Percentiles rank a stretch among this genome's conserved stretches.
These are phyloP conservation scores for Fusarium continuum DNA, from an alignment of 2,329 filamentous ascomycete species.

Conservation along the genomic window DNA sequence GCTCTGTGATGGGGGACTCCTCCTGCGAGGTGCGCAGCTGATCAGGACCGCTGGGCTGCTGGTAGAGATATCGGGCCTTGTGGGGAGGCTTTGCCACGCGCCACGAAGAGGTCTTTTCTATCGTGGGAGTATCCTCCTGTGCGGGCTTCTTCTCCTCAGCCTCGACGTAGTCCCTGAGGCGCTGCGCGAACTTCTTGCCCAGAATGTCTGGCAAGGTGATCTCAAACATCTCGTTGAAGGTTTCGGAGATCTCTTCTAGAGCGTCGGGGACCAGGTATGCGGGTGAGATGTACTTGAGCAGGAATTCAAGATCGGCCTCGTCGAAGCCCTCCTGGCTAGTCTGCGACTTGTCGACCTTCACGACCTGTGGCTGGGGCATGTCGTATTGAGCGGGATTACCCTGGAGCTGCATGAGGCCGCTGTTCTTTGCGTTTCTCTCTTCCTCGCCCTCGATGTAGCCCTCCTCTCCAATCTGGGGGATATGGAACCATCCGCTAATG, in stretches of 20 bases:
- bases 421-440: slow-evolving; percentile 87
- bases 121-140: slow-evolving; percentile 59
- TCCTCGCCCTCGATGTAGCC: slow-evolving; percentile 90
- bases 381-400: slow-evolving; percentile 92
- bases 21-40: slow-evolving; percentile 51
- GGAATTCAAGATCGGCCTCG: slow-evolving; percentile 84
- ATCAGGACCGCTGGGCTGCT: slow-evolving; percentile 62
- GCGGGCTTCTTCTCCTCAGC: slow-evolving; percentile 65
- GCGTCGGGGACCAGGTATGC: slow-evolving; percentile 93
- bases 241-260: slow-evolving; percentile 79
- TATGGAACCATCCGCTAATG: slow-evolving; percentile 99
- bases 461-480: slow-evolving; percentile 92
- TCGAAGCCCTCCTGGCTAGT: slow-evolving; percentile 69
- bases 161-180: slow-evolving; percentile 76
- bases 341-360: slow-evolving; percentile 53
- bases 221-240: slow-evolving; percentile 84
- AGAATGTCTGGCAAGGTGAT: slow-evolving; percentile 84
- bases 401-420: slow-evolving; percentile 90
- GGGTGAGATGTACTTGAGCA: slow-evolving; percentile 89
- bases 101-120: slow-evolving; percentile 71
- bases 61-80: slow-evolving; percentile 92
- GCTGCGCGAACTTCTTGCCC: slow-evolving; percentile 77
- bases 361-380: slow-evolving; percentile 71
- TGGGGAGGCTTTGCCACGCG: slow-evolving; percentile 87
- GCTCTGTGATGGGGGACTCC: slow-evolving; percentile 73